A percentile compares a stretch with the other conserved stretches of the same genome.
phyloP scores from a whole-genome alignment of 345 rosid species.

The Rhodamnia argentea region DNA sequence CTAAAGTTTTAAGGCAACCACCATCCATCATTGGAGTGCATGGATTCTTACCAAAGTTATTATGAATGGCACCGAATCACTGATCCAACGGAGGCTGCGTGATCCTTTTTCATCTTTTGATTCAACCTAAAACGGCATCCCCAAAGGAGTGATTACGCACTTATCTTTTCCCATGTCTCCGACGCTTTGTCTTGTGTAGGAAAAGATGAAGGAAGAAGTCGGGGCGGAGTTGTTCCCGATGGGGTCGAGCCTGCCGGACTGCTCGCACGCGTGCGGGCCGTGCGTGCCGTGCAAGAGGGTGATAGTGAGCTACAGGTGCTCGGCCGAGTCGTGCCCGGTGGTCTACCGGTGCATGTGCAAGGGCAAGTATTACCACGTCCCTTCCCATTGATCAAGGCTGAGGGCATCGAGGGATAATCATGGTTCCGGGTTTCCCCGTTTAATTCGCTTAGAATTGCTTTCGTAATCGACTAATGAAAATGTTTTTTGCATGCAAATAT shows the following conservation, averaged over 20 bases:
- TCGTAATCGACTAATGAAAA: neutral
- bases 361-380: constrained; percentile 80
- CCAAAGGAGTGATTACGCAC: too few relatives aligned
- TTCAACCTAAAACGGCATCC: too few relatives aligned
- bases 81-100: too few relatives aligned
- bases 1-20: too few relatives aligned
- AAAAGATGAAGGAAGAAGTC: constrained; percentile 5
- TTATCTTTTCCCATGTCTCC: too few relatives aligned
- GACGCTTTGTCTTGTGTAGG: neutral
- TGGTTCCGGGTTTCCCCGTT: neutral
- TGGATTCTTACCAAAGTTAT: too few relatives aligned
- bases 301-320: constrained; percentile 84
- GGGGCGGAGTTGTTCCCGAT: constrained; percentile 45
- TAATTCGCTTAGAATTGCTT: neutral
- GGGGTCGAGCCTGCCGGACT: constrained; percentile 92
- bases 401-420: neutral
- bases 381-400: constrained; percentile 22
- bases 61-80: too few relatives aligned
- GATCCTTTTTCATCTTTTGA: too few relatives aligned
- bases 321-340: constrained; percentile 86
- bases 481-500: neutral
- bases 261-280: constrained; percentile 84
- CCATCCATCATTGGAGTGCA: too few relatives aligned
- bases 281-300: constrained; percentile 92
- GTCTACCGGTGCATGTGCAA: constrained; percentile 80